Evolutionary conservation across 1,139 yeast genomes (phyloP), one percentile per base, ranked within the genome.

Genomic region (Taphrina populina): DNA sequence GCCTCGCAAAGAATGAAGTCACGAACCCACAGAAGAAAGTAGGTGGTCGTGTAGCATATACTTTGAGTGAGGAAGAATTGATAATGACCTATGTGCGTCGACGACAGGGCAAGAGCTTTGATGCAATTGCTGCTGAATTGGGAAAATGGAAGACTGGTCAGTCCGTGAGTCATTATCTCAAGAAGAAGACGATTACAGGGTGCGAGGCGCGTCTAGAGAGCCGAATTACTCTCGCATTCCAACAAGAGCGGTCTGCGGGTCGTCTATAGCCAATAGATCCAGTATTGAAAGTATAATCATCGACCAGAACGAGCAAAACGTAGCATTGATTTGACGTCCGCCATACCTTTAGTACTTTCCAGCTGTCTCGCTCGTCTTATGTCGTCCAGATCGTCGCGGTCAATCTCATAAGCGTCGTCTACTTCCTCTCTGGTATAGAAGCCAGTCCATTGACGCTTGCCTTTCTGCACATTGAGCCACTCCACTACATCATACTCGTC

Each of bases 381-480:
- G 20, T 49, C 54, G 30, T 49, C 54, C 39, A 49, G 23, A 39
- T 49, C 54, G 32, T 49, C 54, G 24, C 17, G 32, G 15, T 49
- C 54, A 24, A 49, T 49, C 34, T 49, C 54, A 24, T 39, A 39
- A 10, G 44, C 54, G 11, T 49, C 54, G 35, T 49, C 46, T 23
- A 37, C 33, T 24, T 49, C 54, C n/a, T 21, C 21, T 32, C 30
- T 33, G 19, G 54, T 49, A 21, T 49, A 49, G 46, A 30, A 49
- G 2, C 54, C 54, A 8, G 54, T 49, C 54, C 54, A 49, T 32
- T 32, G 44, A 4, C 54, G 37, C 19, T 39, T 37, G 11, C 20
- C 19, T 11, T 34, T 40, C 19, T 39, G 54, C 8, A 21, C 23
- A n/a, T 32, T 29, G 13, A 49, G 17, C 54, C 54, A 49, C 21